Base-by-base conservation (phyloP, 768 basidiomycete genomes). In the Udeniomyces megalosporus region DNA sequence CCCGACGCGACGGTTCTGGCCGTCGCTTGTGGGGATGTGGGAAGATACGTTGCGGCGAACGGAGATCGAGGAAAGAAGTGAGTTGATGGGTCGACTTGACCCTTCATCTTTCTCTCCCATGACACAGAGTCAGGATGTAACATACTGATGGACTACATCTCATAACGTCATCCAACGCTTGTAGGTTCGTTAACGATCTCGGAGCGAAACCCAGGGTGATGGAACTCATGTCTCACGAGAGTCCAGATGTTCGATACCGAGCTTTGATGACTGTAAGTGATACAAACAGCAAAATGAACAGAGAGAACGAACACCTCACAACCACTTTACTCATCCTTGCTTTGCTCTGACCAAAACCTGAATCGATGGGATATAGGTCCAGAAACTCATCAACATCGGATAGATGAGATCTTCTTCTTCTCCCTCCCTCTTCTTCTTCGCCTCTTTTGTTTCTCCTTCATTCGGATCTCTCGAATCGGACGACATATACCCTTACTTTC, bases 1-100 rank as follows among this genome's bases (percentile, higher is more conserved):
- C 76, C 75, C 2, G 88, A 96, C 66, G 78, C 88, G 0, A 68
- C 80, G 15, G 86, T 89, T 0, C 81, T 97, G 6, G 89, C 90
- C 4, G 91, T 99, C 22, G 91, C 92, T 1, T 83, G 84, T 2
- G 88, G 91, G 70, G 95, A 99, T 73, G 73, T 97, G 20, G 93
- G 91, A 3, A 87, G 92, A 71, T 97, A 91, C 70, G 85, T 96
- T 64, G 91, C 86, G 71, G 38, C 38, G 10, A 84, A 88, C 72
- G 86, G 82, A 66, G 91, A 96, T 62, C 80, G 83, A 55, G 92
- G 91, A 26, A 93, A 93, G 77, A 89, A 84, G 93, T 95, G 67
- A 66, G 84, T 71, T 11, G 15, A 24, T n/a, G n/a, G n/a, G n/a
- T n/a, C n/a, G 32, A 32, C 12, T 20, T 28, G n/a, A 32, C 48